Conservation (phyloP, 176 grass and related monocot species). For the Rhynchospora pubera region DNA sequence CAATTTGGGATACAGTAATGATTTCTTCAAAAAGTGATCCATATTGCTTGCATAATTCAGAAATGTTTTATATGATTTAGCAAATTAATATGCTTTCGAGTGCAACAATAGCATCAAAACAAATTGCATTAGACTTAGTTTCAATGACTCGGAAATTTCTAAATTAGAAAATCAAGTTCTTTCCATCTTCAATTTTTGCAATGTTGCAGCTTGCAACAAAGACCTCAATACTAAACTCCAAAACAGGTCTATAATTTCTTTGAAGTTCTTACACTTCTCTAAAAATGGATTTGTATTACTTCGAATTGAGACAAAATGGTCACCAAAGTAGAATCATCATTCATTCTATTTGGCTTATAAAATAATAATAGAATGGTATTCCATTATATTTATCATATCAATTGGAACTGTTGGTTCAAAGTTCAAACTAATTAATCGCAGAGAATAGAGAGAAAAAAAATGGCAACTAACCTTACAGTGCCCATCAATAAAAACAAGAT, state of each 20-base stretch:
- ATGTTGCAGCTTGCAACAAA: neutral
- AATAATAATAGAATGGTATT: constrained; percentile 12
- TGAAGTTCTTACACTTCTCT: neutral
- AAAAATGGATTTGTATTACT: neutral
- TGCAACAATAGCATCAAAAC: neutral
- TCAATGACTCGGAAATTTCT: too few relatives aligned
- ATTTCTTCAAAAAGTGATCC: neutral
- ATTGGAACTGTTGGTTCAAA: neutral
- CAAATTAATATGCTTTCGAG: neutral
- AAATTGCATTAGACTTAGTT: neutral
- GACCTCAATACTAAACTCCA: neutral
- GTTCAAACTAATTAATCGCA: neutral
- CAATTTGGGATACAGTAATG: neutral
- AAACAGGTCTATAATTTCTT: neutral
- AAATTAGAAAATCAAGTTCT: too few relatives aligned
- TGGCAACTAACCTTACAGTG: constrained; percentile 85
- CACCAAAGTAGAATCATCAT: neutral
- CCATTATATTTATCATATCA: constrained; percentile 1
- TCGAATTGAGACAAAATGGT: neutral
- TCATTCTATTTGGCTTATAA: neutral
- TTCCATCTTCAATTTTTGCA: too few relatives aligned
- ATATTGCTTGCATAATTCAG: neutral
- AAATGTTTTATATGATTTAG: neutral
- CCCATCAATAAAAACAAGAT: constrained; percentile 85
- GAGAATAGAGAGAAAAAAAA: constrained; percentile 19